Percentiles rank a stretch among this genome's conserved stretches.
phyloP scores from a whole-genome alignment of 2,329 filamentous ascomycete genomes.

The Aspergillus sp. region DNA sequence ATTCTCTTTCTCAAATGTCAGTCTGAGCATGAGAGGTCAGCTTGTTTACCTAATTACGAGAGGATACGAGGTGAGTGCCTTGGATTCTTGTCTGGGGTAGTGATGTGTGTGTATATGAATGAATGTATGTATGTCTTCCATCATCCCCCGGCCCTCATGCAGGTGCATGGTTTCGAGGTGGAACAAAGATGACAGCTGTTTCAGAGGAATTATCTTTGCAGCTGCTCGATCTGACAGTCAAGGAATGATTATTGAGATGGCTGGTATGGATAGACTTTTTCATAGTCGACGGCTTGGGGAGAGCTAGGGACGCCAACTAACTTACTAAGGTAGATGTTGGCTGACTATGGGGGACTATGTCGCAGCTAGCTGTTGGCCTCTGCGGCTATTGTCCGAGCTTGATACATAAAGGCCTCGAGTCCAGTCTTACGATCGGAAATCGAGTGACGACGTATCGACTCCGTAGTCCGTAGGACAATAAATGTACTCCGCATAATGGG shows the following conservation, averaged over 20 bases:
- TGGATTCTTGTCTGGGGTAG: neutral
- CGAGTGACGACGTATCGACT: neutral
- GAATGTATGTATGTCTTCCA: neutral
- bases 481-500: too few relatives aligned
- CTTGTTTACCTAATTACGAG: neutral
- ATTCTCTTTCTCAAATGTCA: slow-evolving; percentile 3
- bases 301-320: neutral
- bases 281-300: neutral
- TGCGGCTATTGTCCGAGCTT: slow-evolving; percentile 14
- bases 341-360: slow-evolving; percentile 5
- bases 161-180: neutral
- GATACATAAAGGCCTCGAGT: neutral
- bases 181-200: neutral
- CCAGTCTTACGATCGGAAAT: neutral
- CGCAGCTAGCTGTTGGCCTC: slow-evolving; percentile 1
- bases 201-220: neutral
- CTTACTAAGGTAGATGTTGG: slow-evolving; percentile 5
- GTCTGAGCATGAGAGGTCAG: neutral
- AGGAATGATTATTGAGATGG: neutral
- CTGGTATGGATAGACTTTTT: neutral
- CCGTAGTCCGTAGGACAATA: too few relatives aligned
- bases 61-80: neutral
- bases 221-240: neutral
- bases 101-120: too few relatives aligned
- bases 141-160: neutral